Evolutionary conservation across 2,329 filamentous ascomycete species (phyloP).

Genomic region (Raffaelea ambrosiae): DNA sequence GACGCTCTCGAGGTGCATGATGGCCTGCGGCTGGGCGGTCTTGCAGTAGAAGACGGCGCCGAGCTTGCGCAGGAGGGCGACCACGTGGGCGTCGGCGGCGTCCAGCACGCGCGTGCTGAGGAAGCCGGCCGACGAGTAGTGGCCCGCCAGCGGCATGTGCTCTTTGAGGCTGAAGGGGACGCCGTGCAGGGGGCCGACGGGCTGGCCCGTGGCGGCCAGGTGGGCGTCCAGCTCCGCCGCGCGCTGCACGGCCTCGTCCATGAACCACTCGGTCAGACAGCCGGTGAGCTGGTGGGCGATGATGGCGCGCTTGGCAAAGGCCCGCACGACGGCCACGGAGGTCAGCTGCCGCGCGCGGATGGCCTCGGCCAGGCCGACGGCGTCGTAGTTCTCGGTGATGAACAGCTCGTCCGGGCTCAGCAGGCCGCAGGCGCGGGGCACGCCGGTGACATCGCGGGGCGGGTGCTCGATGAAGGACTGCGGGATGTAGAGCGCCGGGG

Average conservation of each 20-base stretch:
- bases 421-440: conserved; percentile 32
- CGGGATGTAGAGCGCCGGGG: conserved; percentile 20
- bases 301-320: conserved; percentile 36
- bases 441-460: conserved; percentile 21
- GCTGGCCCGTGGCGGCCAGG: conserved; percentile 17
- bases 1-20: conserved; percentile 19
- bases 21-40: conserved; percentile 16
- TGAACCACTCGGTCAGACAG: conserved; percentile 35
- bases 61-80: conserved; percentile 17
- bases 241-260: conserved; percentile 20
- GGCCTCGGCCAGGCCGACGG: conserved; percentile 27
- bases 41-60: conserved; percentile 20
- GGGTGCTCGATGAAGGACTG: conserved; percentile 17
- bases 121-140: conserved; percentile 14
- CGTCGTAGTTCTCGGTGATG: conserved; percentile 39
- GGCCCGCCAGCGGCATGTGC: conserved; percentile 30
- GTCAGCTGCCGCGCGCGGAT: conserved; percentile 26
- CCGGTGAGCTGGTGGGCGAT: conserved; percentile 33
- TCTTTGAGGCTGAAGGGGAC: conserved; percentile 29
- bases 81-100: conserved; percentile 6
- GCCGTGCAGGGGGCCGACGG: conserved; percentile 27
- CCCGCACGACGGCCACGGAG: conserved; percentile 28
- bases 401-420: conserved; percentile 33
- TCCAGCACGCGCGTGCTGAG: not conserved
- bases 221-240: conserved; percentile 23